These are phyloP conservation scores for Globisporangium cystogenes DNA, from an alignment of 352 stramenopile species.

Conservation along the genomic window DNA sequence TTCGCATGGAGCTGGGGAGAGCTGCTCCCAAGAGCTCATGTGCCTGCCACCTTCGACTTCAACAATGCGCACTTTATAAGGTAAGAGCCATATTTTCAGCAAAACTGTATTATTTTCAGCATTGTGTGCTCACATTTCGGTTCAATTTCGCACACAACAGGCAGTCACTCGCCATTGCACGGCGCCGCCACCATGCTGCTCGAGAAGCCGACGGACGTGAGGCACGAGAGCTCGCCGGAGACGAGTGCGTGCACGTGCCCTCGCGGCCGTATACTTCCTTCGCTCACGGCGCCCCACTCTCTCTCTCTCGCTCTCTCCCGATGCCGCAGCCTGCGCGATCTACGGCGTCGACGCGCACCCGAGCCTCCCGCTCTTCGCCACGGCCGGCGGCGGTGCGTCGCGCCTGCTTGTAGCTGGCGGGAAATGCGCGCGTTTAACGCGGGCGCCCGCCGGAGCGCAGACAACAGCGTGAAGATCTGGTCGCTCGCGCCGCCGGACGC, in stretches of 20 bases:
- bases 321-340: conserved; percentile 62
- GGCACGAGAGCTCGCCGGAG: conserved; percentile 65
- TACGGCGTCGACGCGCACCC: conserved; percentile 83
- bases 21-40: too few relatives aligned
- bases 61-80: too few relatives aligned
- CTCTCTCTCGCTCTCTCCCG: conserved; percentile 8
- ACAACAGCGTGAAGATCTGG: conserved; percentile 85
- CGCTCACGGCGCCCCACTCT: conserved; percentile 1
- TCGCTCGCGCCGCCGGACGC: conserved; percentile 33
- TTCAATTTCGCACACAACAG: neutral
- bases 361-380: conserved; percentile 65
- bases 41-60: too few relatives aligned
- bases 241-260: conserved; percentile 43
- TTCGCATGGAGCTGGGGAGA: too few relatives aligned
- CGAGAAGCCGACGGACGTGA: conserved; percentile 74
- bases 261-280: neutral
- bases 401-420: neutral
- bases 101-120: too few relatives aligned
- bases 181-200: conserved; percentile 48
- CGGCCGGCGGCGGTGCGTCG: conserved; percentile 54
- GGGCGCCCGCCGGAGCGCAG: conserved; percentile 13
- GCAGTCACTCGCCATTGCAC: neutral
- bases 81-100: too few relatives aligned
- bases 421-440: too few relatives aligned
- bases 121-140: too few relatives aligned